Evolutionary conservation across 164 flowering plant genomes (phyloP), one percentile per base, ranked within the genome.

Genomic region (Aristolochia fimbriata): DNA sequence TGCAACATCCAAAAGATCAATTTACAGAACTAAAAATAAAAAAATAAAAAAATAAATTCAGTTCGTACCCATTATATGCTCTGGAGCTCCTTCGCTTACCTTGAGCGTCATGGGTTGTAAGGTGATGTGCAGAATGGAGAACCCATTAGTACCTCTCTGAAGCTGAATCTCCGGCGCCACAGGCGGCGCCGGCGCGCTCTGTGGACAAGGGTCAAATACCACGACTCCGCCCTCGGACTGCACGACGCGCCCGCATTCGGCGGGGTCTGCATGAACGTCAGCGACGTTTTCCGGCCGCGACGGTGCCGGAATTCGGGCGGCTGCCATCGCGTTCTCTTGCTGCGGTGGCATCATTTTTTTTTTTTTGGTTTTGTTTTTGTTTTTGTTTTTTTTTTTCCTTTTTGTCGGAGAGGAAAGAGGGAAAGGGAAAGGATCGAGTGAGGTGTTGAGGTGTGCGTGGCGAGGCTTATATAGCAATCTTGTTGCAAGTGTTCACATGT

Each of bases 281-380:
- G 45, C 59, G 55, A 22, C 17, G 48, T 61, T 72, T 15, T 79
- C 77, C 1, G 60, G 23, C 21, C 74, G 59, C 62, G 54, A 64
- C 6, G 55, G 17, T 23, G 48, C 57, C 11, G 58, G 58, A 62
- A 50, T 55, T 9, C 61, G n/a, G n/a, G n/a, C n/a, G 55, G 21
- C 59, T 30, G 67, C 9, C 16, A 30, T 59, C 16, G 14, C 54
- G 10, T 55, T 65, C 62, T 81, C 83, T 65, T 82, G 87, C 61
- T 79, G 75, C 47, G 80, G 83, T 6, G 88, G 85, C 80, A 82
- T 74, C 87, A 83, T 86, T 65, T 63, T 23, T 10, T 54, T n/a
- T n/a, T n/a, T n/a, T n/a, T n/a, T n/a, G n/a, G n/a, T n/a, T n/a
- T n/a, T n/a, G n/a, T n/a, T n/a, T n/a, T n/a, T n/a, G n/a, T n/a